Base-by-base conservation (phyloP, 148 eudicot species). In the Spergularia bocconei region DNA sequence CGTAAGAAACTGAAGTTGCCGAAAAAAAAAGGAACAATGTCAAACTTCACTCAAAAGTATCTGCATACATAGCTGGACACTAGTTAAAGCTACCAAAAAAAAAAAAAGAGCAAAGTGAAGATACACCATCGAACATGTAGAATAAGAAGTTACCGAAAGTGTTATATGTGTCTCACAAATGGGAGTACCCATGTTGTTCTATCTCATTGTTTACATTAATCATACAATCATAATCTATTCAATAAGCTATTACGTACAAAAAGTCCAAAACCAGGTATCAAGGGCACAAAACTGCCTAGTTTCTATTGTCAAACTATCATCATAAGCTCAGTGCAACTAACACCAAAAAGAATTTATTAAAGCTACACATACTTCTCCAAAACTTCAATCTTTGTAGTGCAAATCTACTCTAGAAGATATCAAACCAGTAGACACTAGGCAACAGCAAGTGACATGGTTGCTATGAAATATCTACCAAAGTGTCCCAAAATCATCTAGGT, bases 1-100 rank as follows among this genome's bases (percentile, higher is more conserved):
- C 33, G 86, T 85, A 69, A 92, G 93, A 82, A 54, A 90, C 98
- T 95, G 48, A 36, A 77, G 52, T 78, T 61, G 68, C 62, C 63
- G 53, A 51, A 51, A 59, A 51, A 59, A 73, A 63, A 62, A 63
- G 15, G 33, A 63, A 63, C n/a, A 13, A 13, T n/a, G 36, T 8
- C 38, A 41, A 41, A 55, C 66, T 58, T 41, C 29, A 5, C 19
- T 23, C 11, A 33, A 29, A 44, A 74, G 50, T 48, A 58, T 58
- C 10, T 58, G 62, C 11, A 8, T 6, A 58, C 8, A 56, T 20
- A 58, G 29, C 11, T 58, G 21, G 12, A 58, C 10, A 5, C 25
- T n/a, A 19, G 25, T 58, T 44, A 36, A 23, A 55, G 64, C 56
- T 70, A 75, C 48, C 59, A 62, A 69, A 69, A 67, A 50, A 23